These are phyloP conservation scores for Talaromyces sp. DNA, from an alignment of 2,329 filamentous ascomycete species.

Conservation along the genomic window DNA sequence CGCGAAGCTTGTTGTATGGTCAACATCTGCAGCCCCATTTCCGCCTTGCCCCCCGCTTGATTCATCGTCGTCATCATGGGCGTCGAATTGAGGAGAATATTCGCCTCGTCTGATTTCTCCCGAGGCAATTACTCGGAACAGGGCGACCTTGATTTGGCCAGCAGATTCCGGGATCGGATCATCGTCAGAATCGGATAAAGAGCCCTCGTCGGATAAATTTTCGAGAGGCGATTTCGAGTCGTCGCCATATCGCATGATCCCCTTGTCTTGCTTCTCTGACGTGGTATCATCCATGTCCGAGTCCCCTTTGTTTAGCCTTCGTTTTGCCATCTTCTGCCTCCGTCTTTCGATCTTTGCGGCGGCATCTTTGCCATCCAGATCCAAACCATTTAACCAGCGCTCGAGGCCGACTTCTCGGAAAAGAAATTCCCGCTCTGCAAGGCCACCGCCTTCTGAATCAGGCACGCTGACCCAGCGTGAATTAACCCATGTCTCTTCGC, in stretches of 20 bases:
- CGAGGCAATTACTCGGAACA: conserved; percentile 91
- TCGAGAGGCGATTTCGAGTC: conserved; percentile 73
- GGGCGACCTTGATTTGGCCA: conserved; percentile 95
- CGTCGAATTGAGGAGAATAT: conserved; percentile 96
- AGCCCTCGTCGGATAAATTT: conserved; percentile 65
- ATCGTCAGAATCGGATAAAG: conserved; percentile 72
- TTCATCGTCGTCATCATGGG: conserved; percentile 88
- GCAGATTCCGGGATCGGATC: conserved; percentile 85
- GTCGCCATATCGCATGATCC: conserved; percentile 74
- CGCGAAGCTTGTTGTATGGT: conserved; percentile 96
- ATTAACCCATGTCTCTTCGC: conserved; percentile 99
- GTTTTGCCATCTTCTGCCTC: conserved; percentile 71
- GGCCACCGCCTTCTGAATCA: conserved; percentile 81
- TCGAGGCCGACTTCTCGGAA: conserved; percentile 96
- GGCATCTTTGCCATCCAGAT: conserved; percentile 88
- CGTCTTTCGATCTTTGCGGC: conserved; percentile 70
- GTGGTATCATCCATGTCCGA: conserved; percentile 35
- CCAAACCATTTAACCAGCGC: conserved; percentile 91
- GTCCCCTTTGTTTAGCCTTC: conserved; percentile 67
- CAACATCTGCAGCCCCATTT: conserved; percentile 66
- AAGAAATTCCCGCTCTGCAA: conserved; percentile 93
- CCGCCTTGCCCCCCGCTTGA: conserved; percentile 46
- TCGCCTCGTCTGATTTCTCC: conserved; percentile 97
- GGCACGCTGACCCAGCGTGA: conserved; percentile 96
- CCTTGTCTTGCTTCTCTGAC: conserved; percentile 36